phyloP scores from a whole-genome alignment of 2,329 filamentous ascomycete species.

The Aureobasidium pullulans region DNA sequence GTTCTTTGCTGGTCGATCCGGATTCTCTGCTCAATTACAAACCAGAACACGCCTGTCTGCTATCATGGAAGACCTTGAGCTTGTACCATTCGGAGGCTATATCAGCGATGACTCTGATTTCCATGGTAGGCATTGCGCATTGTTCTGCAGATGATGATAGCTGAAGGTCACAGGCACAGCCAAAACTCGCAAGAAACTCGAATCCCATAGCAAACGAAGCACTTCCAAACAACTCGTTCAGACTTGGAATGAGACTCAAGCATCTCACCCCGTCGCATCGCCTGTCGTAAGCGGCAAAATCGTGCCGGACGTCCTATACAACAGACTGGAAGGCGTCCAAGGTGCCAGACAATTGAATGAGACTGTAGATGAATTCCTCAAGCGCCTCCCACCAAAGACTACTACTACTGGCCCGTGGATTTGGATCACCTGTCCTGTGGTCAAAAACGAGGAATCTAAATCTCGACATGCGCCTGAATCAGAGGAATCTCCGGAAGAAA shows the following conservation, averaged over 20 bases:
- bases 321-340: conserved; percentile 49
- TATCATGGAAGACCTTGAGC: background rate
- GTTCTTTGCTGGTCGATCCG: too few species aligned
- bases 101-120: conserved; percentile 39
- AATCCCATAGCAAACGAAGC: background rate
- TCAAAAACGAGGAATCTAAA: conserved; percentile 32
- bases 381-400: conserved; percentile 59
- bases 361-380: conserved; percentile 56
- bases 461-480: conserved; percentile 34
- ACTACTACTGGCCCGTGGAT: conserved; percentile 61
- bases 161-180: background rate
- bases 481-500: conserved; percentile 29
- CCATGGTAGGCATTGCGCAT: conserved; percentile 28
- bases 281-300: background rate
- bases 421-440: conserved; percentile 60
- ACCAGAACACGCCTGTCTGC: background rate
- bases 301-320: conserved; percentile 38
- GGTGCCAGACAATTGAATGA: conserved; percentile 58
- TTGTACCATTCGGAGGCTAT: conserved; percentile 20
- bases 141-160: background rate
- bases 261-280: background rate
- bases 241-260: background rate
- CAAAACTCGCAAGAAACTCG: background rate
- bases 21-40: too few species aligned
- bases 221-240: background rate